Conservation (phyloP, 495 filamentous ascomycete genomes). For the Talaromyces nanjingensis region DNA sequence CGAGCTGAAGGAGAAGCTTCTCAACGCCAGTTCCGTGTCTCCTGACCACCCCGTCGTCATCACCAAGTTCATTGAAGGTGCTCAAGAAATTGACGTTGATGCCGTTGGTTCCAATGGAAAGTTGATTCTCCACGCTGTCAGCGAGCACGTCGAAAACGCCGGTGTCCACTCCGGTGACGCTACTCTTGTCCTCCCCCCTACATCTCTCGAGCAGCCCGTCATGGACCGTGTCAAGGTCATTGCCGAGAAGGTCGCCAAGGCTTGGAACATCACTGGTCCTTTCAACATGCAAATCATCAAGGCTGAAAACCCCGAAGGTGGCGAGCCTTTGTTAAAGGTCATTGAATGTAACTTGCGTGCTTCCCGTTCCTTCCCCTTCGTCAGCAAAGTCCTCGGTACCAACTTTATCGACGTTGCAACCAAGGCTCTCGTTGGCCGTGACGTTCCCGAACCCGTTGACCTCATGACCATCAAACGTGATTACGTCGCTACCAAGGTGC, state of each 20-base stretch:
- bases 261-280: conserved; percentile 93
- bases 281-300: conserved; percentile 99
- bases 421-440: conserved; percentile 79
- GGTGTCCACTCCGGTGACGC: conserved; percentile 97
- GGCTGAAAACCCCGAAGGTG: conserved; percentile 57
- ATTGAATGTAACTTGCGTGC: conserved; percentile 98
- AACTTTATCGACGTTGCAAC: conserved; percentile 98
- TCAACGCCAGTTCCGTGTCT: conserved; percentile 85
- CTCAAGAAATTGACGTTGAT: conserved; percentile 96
- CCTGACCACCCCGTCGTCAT: conserved; percentile 96
- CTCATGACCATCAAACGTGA: conserved; percentile 82
- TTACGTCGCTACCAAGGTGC: conserved; percentile 94
- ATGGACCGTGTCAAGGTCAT: conserved; percentile 89
- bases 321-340: conserved; percentile 75
- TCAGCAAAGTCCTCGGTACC: conserved; percentile 89
- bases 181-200: conserved; percentile 83
- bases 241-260: conserved; percentile 90
- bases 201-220: conserved; percentile 61
- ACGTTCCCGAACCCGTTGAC: conserved; percentile 81
- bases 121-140: conserved; percentile 86
- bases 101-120: conserved; percentile 83
- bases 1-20: conserved; percentile 81
- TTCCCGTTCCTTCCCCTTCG: conserved; percentile 95
- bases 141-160: conserved; percentile 92
- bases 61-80: conserved; percentile 96